Base-by-base conservation (phyloP, 2,329 filamentous ascomycete genomes). In the Phaeophleospora eucalypticola region DNA sequence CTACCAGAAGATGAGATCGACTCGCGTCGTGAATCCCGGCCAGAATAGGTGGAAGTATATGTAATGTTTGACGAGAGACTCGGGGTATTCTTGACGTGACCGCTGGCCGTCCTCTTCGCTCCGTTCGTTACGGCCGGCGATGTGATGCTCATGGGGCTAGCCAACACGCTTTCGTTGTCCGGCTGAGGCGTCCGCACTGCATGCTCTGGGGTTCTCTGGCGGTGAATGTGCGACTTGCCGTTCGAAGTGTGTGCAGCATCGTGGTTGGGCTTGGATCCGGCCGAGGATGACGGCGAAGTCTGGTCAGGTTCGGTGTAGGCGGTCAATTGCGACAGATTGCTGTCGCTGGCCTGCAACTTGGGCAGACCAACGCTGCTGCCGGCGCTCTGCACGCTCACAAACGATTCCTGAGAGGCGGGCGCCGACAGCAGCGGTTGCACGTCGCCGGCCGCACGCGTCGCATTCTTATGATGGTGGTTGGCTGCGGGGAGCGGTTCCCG, bases 101-200 rank as follows among this genome's bases (percentile, higher is more conserved):
- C 89, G 61, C 86, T 84, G 27, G 87, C 86, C 59, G 81, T 91
- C 56, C 89, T 79, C 70, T 94, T 94, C 52, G 81, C 80, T 15
- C 78, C 75, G 56, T 63, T 75, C 27, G 57, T 62, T 52, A 50
- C 45, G n/a, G 56, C 63, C 36, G 62, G 71, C 48, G 64, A 70
- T n/a, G 65, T 64, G n/a, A 69, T 53, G 42, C 64, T 62, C 65
- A 70, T 68, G 48, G 71, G 66, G 52, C 69, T 71, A 35, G 64
- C 58, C 36, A 60, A 40, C 4, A 54, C 52, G 36, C 50, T 48
- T 4, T 57, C 45, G 56, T 60, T 41, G 54, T 57, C 37, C 14
- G 43, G 34, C 4, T 56, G 46, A 14, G 56, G 55, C 12, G 54
- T 49, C 18, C 49, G 51, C 19, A 43, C 37, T 21, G 33, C 46